Evolutionary conservation across 768 basidiomycete genomes (phyloP).

Genomic region (Steccherinum ochraceum): DNA sequence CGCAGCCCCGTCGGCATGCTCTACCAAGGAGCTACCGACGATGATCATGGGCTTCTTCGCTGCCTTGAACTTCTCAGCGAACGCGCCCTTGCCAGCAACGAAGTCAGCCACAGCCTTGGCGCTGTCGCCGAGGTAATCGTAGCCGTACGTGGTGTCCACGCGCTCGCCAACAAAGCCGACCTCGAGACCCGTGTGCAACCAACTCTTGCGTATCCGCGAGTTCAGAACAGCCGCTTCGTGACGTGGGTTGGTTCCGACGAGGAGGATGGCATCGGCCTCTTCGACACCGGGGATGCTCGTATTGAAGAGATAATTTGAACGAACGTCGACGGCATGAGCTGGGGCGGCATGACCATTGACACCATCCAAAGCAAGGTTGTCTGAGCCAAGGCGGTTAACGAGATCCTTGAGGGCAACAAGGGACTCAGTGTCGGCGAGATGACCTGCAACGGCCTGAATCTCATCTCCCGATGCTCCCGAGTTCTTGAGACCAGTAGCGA

Average conservation of each 20-base stretch:
- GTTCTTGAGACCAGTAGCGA: conserved; percentile 69
- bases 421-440: conserved; percentile 90
- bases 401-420: conserved; percentile 93
- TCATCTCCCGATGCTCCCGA: conserved; percentile 87
- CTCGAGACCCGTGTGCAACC: conserved; percentile 82
- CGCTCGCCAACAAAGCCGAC: conserved; percentile 88
- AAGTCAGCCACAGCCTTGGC: conserved; percentile 74
- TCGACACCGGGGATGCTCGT: conserved; percentile 87
- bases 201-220: conserved; percentile 93
- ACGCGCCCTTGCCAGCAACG: conserved; percentile 68
- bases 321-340: conserved; percentile 78
- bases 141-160: conserved; percentile 88
- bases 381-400: conserved; percentile 88
- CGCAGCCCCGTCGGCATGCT: conserved; percentile 78
- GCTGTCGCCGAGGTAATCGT: conserved; percentile 81
- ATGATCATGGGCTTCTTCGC: conserved; percentile 93
- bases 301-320: conserved; percentile 97
- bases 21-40: conserved; percentile 80
- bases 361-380: conserved; percentile 84
- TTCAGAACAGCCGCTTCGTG: conserved; percentile 97
- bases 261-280: conserved; percentile 84
- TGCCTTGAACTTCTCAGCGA: conserved; percentile 79
- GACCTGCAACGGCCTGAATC: conserved; percentile 92
- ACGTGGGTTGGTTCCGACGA: conserved; percentile 94
- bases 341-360: conserved; percentile 61